Evolutionary conservation across 2,329 filamentous ascomycete genomes (phyloP), one percentile per base, ranked within the genome.

Genomic region (Blastomyces parvus): DNA sequence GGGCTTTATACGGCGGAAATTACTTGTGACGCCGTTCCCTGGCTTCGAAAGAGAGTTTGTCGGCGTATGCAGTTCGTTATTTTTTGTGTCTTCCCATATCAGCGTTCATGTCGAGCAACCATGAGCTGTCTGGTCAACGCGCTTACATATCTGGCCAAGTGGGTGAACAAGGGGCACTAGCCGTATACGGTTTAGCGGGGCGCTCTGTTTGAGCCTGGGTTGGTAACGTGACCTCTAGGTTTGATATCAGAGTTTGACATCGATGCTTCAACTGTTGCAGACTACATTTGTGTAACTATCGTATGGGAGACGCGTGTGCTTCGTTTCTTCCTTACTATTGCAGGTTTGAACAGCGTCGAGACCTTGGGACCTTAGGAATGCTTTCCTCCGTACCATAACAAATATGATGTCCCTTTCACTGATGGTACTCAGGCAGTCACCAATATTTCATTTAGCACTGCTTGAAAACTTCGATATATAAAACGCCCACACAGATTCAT

Each of bases 81-180:
- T 5, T 42, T 30, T 58, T 22, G 53, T n/a, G 44, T 59, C 42
- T 46, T 59, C 40, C 25, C 25, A 30, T 59, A 3, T 30, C 56
- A 36, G 25, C 17, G 30, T 48, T 59, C 42, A 22, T 36, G 17
- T 59, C 38, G 38, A n/a, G 14, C 38, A 14, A 48, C 13, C 58
- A 22, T 59, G 25, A 48, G 58, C 42, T 33, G 42, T 48, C 25
- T 25, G 13, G 55, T 40, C 17, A 19, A 4, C 53, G 38, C 22
- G 36, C n/a, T 52, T 27, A 30, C 46, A 48, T 58, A 58, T 59
- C 57, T 59, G 57, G 38, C 57, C 17, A 59, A 17, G 57, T 59
- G 57, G 58, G 58, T 48, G 27, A 59, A 48, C 25, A 5, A 7
- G 1, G 25, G 25, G 2, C 13, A 8, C 58, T 59, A 59, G 17